A percentile compares a stretch with the other conserved stretches of the same genome.
Evolutionary conservation across 192 early-diverging fungal genomes (phyloP).

Genomic region (Backusella morwellensis): DNA sequence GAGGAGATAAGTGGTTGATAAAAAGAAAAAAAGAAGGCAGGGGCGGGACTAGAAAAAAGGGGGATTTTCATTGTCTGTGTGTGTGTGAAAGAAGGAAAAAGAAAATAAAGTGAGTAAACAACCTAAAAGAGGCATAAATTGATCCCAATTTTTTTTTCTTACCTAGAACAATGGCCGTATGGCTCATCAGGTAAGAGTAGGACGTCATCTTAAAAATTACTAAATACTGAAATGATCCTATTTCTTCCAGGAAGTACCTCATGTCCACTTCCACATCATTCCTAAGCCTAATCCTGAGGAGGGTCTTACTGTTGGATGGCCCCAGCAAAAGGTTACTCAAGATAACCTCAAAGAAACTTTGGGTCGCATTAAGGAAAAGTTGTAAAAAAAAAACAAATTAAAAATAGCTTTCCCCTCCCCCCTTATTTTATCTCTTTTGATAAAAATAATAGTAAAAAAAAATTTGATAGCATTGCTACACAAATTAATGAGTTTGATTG

Average conservation of each 20-base stretch:
- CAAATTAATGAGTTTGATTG: background rate
- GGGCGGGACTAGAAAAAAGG: background rate
- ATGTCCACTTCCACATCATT: slow-evolving; percentile 96
- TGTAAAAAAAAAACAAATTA: slow-evolving; percentile 16
- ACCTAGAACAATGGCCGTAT: slow-evolving; percentile 52
- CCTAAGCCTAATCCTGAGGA: slow-evolving; percentile 66
- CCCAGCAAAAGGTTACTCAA: slow-evolving; percentile 21
- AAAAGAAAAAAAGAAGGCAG: background rate
- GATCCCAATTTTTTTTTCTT: background rate
- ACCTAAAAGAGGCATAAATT: background rate
- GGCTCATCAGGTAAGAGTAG: slow-evolving; percentile 52
- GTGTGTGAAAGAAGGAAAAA: background rate
- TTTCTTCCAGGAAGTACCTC: slow-evolving; percentile 68
- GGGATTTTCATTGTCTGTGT: background rate
- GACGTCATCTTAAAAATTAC: background rate
- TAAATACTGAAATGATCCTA: background rate
- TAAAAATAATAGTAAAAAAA: slow-evolving; percentile 8
- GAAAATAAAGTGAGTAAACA: background rate
- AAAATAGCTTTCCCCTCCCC: background rate
- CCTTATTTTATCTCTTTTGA: background rate
- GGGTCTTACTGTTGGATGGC: slow-evolving; percentile 74
- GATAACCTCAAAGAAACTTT: slow-evolving; percentile 25
- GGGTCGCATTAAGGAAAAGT: slow-evolving; percentile 28
- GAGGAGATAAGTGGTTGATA: background rate
- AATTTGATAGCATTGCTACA: background rate